A percentile compares a stretch with the other conserved stretches of the same genome.
Conservation (phyloP, 1,139 yeast genomes). For the Debaryomyces sp. region DNA sequence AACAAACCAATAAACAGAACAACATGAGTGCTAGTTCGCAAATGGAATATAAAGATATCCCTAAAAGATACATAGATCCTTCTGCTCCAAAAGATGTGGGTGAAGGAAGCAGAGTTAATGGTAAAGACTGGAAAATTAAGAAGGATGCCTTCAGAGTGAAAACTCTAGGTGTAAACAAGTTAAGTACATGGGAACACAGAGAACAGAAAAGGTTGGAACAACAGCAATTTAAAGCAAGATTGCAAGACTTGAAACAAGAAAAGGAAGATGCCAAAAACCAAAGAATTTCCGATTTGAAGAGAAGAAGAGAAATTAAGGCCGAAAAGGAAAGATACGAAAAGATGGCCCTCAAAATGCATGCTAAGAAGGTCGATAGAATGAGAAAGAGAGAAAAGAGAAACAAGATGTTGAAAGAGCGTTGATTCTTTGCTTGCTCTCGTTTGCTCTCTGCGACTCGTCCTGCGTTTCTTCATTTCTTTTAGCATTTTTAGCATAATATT, state of each 20-base stretch:
- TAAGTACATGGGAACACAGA: slow-evolving; percentile 29
- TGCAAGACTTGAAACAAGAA: slow-evolving; percentile 63
- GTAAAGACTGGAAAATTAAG: slow-evolving; percentile 59
- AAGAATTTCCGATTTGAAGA: slow-evolving; percentile 57
- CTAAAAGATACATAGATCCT: slow-evolving; percentile 33
- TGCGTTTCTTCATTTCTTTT: neutral
- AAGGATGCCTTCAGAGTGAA: slow-evolving; percentile 54
- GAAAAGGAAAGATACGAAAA: slow-evolving; percentile 75
- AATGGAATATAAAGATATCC: slow-evolving; percentile 27
- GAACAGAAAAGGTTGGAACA: slow-evolving; percentile 43
- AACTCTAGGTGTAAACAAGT: slow-evolving; percentile 29
- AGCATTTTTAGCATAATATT: neutral
- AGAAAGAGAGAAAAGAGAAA: slow-evolving; percentile 83
- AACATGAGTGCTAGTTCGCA: slow-evolving; percentile 31
- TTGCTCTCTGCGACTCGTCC: neutral
- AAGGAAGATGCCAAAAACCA: slow-evolving; percentile 56
- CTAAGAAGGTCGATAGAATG: slow-evolving; percentile 75
- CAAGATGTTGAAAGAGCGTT: slow-evolving; percentile 72
- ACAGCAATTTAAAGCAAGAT: slow-evolving; percentile 50
- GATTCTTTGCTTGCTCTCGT: slow-evolving; percentile 12
- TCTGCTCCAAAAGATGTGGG: slow-evolving; percentile 29
- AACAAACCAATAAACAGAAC: neutral
- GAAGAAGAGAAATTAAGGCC: slow-evolving; percentile 67
- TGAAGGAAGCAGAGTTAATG: slow-evolving; percentile 52
- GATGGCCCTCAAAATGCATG: slow-evolving; percentile 74